Base-by-base conservation (phyloP, 176 grass and related monocot genomes). In the Chloris gayana region DNA sequence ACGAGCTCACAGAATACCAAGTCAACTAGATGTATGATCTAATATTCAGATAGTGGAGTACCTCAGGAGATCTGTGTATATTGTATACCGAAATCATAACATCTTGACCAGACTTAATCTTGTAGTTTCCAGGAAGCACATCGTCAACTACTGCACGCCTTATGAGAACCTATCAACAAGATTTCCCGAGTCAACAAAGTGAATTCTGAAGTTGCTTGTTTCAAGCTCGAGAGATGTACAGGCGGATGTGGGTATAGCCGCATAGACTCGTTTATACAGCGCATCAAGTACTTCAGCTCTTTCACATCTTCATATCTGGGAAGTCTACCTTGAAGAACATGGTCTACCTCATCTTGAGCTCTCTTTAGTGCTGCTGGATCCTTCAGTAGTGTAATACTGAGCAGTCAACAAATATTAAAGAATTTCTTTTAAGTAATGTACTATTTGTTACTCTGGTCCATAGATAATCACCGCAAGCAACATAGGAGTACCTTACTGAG, bases 81-180 rank as follows among this genome's bases (percentile, higher is more conserved):
- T 98, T 98, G 75, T 98, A 98, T 42, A 98, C 96, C 37, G 96
- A 98, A 73, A 98, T 98, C 96, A 98, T 98, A 70, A 98, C 82
- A 86, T 95, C 96, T 89, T 98, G 90, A 57, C 92, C 92, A 85
- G 90, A 53, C 57, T 93, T 91, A 70, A 98, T 79, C 73, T 98
- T 93, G 74, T 95, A 98, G 59, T 86, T 84, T 93, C 96, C 92
- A 70, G 96, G 96, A 93, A 98, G 92, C 60, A 93, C 86, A 82
- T 98, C 96, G 88, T 90, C 92, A 78, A 91, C 79, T 77, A 89
- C 50, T 67, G 96, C 90, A 70, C 92, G 90, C 77, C 96, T 86
- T 87, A 98, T 70, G 69, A 98, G 63, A 58, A 98, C 92, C 96
- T 98, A 72, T 41, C 82, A 88, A 78, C 63, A 74, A 71, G 47